Evolutionary conservation across 2,329 filamentous ascomycete genomes (phyloP).

Genomic region (Cordyceps javanica): DNA sequence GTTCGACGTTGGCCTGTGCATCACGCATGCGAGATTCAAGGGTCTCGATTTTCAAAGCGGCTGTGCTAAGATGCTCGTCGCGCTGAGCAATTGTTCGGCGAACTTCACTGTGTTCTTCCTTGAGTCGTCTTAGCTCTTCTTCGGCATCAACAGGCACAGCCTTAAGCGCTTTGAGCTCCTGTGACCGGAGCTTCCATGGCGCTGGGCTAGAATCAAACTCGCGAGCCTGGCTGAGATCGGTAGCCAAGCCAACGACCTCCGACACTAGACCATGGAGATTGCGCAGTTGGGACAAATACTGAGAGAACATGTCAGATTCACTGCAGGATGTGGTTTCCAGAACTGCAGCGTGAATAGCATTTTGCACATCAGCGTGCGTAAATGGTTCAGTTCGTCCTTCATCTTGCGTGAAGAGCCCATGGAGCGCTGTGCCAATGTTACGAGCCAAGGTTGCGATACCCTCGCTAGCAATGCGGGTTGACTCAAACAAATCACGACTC

Average conservation of each 20-base stretch:
- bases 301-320: conserved; percentile 64
- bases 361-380: conserved; percentile 60
- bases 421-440: conserved; percentile 59
- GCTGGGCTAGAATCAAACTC: conserved; percentile 71
- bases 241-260: conserved; percentile 64
- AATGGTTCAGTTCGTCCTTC: conserved; percentile 64
- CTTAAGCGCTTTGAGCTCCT: conserved; percentile 77
- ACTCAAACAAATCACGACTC: conserved; percentile 62
- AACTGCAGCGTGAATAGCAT: conserved; percentile 51
- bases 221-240: conserved; percentile 64
- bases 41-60: conserved; percentile 87
- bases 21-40: conserved; percentile 84
- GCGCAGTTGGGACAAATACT: conserved; percentile 62
- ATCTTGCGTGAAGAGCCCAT: conserved; percentile 57
- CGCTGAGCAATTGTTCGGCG: conserved; percentile 65
- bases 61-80: conserved; percentile 79
- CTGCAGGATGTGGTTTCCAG: conserved; percentile 42
- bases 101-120: conserved; percentile 73
- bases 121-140: conserved; percentile 74
- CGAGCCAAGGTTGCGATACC: conserved; percentile 62
- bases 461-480: conserved; percentile 57
- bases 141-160: conserved; percentile 75
- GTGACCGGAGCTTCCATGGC: conserved; percentile 79
- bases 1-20: conserved; percentile 68
- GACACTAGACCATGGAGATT: conserved; percentile 57